These are phyloP conservation scores for Solanum hybrid DNA, from an alignment of 305 asterid genomes.

Conservation along the genomic window DNA sequence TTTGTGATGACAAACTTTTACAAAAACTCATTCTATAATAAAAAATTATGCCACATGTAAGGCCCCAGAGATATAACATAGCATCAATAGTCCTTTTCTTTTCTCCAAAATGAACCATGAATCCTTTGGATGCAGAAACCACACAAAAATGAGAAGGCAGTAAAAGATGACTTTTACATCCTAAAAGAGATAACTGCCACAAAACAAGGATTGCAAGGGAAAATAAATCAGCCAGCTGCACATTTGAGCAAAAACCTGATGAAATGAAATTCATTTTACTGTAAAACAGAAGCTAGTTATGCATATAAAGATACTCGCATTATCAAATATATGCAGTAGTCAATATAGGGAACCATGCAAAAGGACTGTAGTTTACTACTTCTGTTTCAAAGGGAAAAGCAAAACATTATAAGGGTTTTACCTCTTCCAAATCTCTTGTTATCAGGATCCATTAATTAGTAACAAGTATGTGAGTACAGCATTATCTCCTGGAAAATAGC, in stretches of 20 bases:
- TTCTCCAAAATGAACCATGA: background rate
- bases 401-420: slow-evolving; percentile 3
- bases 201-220: background rate
- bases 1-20: background rate
- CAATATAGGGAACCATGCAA: slow-evolving; percentile 1
- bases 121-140: background rate
- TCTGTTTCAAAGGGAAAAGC: background rate
- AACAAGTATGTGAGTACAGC: slow-evolving; percentile 7
- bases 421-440: slow-evolving; percentile 40
- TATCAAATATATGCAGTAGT: background rate
- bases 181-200: background rate
- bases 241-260: background rate
- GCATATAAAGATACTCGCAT: background rate
- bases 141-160: slow-evolving; percentile 2
- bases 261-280: background rate
- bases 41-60: background rate
- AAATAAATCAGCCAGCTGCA: background rate
- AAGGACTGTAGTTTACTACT: background rate
- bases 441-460: slow-evolving; percentile 31
- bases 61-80: background rate
- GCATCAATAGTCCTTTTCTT: background rate
- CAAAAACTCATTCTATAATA: background rate
- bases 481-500: slow-evolving; percentile 14
- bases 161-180: background rate
- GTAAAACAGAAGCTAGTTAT: background rate